Conservation (phyloP, 2,329 filamentous ascomycete species). For the Fusarium succisae region DNA sequence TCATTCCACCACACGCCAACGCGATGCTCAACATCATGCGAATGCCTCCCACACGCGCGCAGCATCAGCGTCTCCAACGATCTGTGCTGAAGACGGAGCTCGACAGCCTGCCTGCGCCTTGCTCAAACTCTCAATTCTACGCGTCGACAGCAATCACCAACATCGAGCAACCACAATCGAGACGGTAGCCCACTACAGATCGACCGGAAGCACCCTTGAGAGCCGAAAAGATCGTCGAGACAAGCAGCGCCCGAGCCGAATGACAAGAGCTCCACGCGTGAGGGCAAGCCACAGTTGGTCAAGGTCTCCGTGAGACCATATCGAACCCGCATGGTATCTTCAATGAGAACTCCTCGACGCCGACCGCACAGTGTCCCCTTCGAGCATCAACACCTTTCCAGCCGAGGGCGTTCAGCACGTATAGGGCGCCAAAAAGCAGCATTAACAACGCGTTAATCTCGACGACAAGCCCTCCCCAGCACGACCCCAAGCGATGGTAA, state of each 20-base stretch:
- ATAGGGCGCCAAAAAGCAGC: fast-evolving
- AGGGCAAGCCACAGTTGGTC: neutral
- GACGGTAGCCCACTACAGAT: neutral
- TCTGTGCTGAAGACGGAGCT: neutral
- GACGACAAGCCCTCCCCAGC: neutral
- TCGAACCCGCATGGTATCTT: neutral
- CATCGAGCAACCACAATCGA: neutral
- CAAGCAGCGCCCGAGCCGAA: neutral
- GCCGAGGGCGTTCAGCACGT: fast-evolving
- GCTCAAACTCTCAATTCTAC: neutral
- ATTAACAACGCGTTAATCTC: fast-evolving
- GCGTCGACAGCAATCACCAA: neutral
- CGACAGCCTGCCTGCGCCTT: neutral
- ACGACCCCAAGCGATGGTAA: neutral
- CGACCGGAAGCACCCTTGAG: fast-evolving
- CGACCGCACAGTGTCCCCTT: fast-evolving
- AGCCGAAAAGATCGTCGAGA: neutral
- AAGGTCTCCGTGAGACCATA: neutral
- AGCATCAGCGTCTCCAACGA: neutral
- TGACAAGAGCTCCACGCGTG: neutral
- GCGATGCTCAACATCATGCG: neutral
- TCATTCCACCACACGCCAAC: neutral
- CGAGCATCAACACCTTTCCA: fast-evolving
- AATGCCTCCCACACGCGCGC: neutral
- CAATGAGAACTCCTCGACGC: too few relatives aligned